phyloP scores from a whole-genome alignment of 495 filamentous ascomycete species.

The Penicillium tannophilum region DNA sequence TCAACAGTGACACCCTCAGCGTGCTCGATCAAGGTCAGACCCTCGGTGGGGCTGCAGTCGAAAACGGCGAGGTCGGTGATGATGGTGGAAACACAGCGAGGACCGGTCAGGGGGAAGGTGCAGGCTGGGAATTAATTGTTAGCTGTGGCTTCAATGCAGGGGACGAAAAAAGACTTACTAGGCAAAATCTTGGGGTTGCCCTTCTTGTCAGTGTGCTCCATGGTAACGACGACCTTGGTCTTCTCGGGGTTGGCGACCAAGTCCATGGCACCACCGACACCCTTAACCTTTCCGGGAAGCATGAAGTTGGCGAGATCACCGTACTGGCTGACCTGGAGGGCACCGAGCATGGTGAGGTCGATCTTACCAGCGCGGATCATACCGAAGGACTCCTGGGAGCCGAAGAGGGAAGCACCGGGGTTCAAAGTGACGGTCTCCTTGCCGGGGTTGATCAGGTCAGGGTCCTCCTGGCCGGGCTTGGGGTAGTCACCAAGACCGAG shows the following conservation, averaged over 20 bases:
- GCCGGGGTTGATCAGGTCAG: conserved; percentile 89
- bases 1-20: conserved; percentile 82
- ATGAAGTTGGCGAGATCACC: conserved; percentile 64
- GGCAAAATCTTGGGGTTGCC: conserved; percentile 81
- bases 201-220: conserved; percentile 89
- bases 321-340: conserved; percentile 80
- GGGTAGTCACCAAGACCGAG: conserved; percentile 87
- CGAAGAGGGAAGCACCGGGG: conserved; percentile 77
- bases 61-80: conserved; percentile 91
- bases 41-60: conserved; percentile 76
- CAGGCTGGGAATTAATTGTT: conserved; percentile 51
- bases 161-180: conserved; percentile 6
- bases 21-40: conserved; percentile 77
- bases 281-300: conserved; percentile 91
- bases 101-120: conserved; percentile 83
- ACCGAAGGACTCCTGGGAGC: conserved; percentile 85
- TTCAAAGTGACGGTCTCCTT: conserved; percentile 90
- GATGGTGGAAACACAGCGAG: conserved; percentile 78
- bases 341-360: conserved; percentile 85
- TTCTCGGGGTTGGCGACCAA: conserved; percentile 78
- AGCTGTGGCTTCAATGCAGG: conserved; percentile 26
- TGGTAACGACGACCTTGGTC: conserved; percentile 89
- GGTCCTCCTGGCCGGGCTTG: conserved; percentile 72
- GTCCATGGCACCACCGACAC: conserved; percentile 91
- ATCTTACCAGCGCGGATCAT: conserved; percentile 91